Conservation (phyloP, 2,329 filamentous ascomycete species). For the Pezicula carpinea region DNA sequence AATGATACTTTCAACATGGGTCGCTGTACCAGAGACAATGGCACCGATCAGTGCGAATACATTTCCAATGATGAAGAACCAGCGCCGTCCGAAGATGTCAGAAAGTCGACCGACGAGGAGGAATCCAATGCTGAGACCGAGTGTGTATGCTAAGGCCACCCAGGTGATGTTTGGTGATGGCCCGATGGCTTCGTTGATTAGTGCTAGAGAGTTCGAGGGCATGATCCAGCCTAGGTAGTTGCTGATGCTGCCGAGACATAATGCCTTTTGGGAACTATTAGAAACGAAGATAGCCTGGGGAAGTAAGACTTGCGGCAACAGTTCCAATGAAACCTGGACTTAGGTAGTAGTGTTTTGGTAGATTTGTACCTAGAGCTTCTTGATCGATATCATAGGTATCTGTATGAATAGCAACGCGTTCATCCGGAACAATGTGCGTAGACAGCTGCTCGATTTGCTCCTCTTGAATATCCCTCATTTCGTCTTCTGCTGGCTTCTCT, state of each 20-base stretch:
- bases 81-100: slow-evolving; percentile 39
- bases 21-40: slow-evolving; percentile 33
- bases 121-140: slow-evolving; percentile 35
- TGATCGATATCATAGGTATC: slow-evolving; percentile 3
- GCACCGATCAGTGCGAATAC: slow-evolving; percentile 31
- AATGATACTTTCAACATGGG: slow-evolving; percentile 32
- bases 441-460: neutral
- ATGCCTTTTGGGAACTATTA: slow-evolving; percentile 13
- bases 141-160: slow-evolving; percentile 27
- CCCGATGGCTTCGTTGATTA: slow-evolving; percentile 18
- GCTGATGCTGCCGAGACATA: slow-evolving; percentile 20
- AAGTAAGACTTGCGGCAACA: slow-evolving; percentile 8
- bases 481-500: neutral
- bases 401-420: neutral
- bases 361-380: slow-evolving; percentile 3
- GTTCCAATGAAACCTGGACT: slow-evolving; percentile 15
- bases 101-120: slow-evolving; percentile 38
- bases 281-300: neutral
- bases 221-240: slow-evolving; percentile 20
- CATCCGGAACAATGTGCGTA: neutral
- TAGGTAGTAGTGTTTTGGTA: slow-evolving; percentile 11
- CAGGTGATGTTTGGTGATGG: slow-evolving; percentile 17
- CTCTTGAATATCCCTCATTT: neutral
- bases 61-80: slow-evolving; percentile 31
- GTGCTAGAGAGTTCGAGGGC: slow-evolving; percentile 17